Base-by-base conservation (phyloP, 768 basidiomycete genomes). In the Leucogyrophana mollusca region DNA sequence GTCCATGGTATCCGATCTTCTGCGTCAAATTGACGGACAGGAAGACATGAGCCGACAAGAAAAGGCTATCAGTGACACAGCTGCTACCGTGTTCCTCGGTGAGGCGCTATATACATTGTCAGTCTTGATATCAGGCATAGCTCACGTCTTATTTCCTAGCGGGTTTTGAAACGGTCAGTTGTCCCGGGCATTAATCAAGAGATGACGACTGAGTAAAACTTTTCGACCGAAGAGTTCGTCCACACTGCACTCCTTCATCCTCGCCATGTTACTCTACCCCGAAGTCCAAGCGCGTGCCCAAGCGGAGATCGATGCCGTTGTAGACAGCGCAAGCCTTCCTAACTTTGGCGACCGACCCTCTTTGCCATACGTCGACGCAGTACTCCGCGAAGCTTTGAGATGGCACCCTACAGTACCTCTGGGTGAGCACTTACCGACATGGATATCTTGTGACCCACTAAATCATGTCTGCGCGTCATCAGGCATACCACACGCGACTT, bases 81-180 rank as follows among this genome's bases (percentile, higher is more conserved):
- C 58, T 8, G 44, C 43, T 4, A 53, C 61, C 7, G 38, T 32
- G 35, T 58, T 63, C 43, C 21, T 63, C 21, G 54, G 61, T 61
- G 43, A 25, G 14, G 10, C 22, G 21, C 13, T 34, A 16, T 44
- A 8, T n/a, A 16, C 13, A 40, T 24, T 13, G 20, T 40, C 10
- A 13, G 11, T 7, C 3, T 14, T 22, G 6, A 16, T 40, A 8
- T 4, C 20, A 21, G 7, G 13, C 24, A n/a, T n/a, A 20, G 6
- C 9, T 4, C 9, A n/a, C 21, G 2, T 22, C 4, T 37, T 2
- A 6, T 13, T 30, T 30, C 13, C 35, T 25, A 52, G 51, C 22
- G 17, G 51, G 46, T 11, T 38, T 40, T 16, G 51, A 52, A 30
- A 43, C 45, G 3, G 50, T 51, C 27, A 20, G 40, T 34, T 30